Base-by-base conservation (phyloP, 176 grass and related monocot species). In the Carex parvula region DNA sequence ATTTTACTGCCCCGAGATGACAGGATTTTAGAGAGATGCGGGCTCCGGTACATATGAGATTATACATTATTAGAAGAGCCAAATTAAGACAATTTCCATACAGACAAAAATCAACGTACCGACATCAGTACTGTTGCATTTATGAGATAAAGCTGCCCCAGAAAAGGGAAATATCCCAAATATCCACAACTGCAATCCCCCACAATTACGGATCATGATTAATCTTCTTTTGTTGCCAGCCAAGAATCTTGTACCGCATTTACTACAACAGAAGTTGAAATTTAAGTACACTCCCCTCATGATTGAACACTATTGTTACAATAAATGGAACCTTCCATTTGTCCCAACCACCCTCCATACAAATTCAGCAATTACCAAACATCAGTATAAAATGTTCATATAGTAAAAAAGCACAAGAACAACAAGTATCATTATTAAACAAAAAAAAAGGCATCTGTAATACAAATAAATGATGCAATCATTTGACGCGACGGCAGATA, bases 401-500 rank as follows among this genome's bases (percentile, higher is more conserved):
- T 60, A 62, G 56, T 24, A 84, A 73, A 76, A n/a, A 55, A 76
- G 33, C 83, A 26, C 14, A 44, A 42, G 35, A 42, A 85, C 32
- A 13, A 60, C 56, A 76, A 60, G 62, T 61, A 76, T 35, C 33
- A 85, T 2, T 59, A 71, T 67, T 42, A 33, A 84, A 30, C 22
- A 48, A 82, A 82, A 82, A 22, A 85, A 85, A 59, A 14, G 20
- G 16, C 24, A 78, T 77, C 17, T 60, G 59, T 62, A 64, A 42
- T 56, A 81, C 56, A 59, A 32, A 83, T 54, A 48, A 18, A 30
- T 35, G 8, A 68, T 70, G 16, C 5, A 29, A 70, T 91, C 85
- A 97, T 87, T 97, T 89, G 72, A 64, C 81, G 75, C 89, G 88
- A 81, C 94, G 94, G 86, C 92, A 94, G 79, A 97, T 84, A 39